Evolutionary conservation across 345 rosid species (phyloP), one percentile per base, ranked within the genome.

Genomic region (Psidium guajava): DNA sequence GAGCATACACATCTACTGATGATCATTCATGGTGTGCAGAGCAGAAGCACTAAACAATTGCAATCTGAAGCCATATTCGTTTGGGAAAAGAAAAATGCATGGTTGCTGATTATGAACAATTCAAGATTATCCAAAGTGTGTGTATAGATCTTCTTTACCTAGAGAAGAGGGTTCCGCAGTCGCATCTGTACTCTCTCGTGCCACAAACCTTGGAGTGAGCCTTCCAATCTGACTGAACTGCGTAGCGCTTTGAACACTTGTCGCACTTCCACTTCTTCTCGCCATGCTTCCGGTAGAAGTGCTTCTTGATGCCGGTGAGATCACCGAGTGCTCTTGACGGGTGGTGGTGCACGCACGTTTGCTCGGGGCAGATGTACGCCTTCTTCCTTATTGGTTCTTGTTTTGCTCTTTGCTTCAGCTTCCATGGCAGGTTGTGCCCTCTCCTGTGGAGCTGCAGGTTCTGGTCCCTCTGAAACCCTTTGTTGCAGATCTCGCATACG

Each of bases 241-340:
- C 95, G 75, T 93, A 93, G 47, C 89, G 87, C 86, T 93, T 93
- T 27, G 92, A 89, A 87, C 95, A 93, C 86, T 90, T 91, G n/a
- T 89, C 92, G 82, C 95, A 93, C 86, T 92, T 93, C 95, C 95
- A 93, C 84, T 92, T 92, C 92, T 92, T 93, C 91, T 93, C 95
- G 2, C 95, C 91, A 21, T 93, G 95, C 84, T 93, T 93, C 87
- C 95, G 89, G 88, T 56, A 85, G 73, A 89, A 93, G 87, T 93
- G 95, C 85, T 93, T 93, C 90, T 93, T 93, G 88, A 93, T 90
- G 18, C 95, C 95, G 3, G 95, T 93, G 69, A 93, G 93, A 87
- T 93, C 95, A 4, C 95, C 95, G 8, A 93, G 94, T 53, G 95
- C 94, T 84, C 95, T 91, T 44, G 90, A 90, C 16, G 93, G 93